Percentiles rank a stretch among this genome's conserved stretches.
Evolutionary conservation across 257 asterid genomes (phyloP).

Genomic region (Solanum peruvianum): DNA sequence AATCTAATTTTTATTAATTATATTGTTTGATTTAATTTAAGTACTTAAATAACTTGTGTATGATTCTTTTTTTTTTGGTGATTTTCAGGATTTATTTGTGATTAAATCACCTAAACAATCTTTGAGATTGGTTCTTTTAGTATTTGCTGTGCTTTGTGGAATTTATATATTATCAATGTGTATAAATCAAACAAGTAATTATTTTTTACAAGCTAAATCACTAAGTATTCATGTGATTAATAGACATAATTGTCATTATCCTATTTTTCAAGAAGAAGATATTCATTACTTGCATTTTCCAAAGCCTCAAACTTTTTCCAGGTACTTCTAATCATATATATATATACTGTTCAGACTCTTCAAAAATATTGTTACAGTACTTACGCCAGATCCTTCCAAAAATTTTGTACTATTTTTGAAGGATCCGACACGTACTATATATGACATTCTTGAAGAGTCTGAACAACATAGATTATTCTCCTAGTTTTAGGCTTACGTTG

Average conservation of each 20-base stretch:
- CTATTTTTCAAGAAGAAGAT: conserved; percentile 16
- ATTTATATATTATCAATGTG: conserved; percentile 38
- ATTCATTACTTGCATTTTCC: conserved; percentile 53
- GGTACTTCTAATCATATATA: conserved; percentile 16
- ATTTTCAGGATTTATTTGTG: conserved; percentile 32
- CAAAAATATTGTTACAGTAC: background rate
- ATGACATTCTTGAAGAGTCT: background rate
- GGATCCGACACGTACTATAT: accelerated
- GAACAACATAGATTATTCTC: background rate
- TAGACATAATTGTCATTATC: conserved; percentile 19
- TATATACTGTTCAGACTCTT: background rate
- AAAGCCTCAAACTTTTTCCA: conserved; percentile 44
- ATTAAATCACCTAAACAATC: conserved; percentile 37
- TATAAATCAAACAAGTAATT: conserved; percentile 22
- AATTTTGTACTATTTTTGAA: background rate
- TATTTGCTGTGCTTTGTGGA: conserved; percentile 41
- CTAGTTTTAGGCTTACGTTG: background rate
- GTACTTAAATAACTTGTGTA: background rate
- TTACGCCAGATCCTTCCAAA: background rate
- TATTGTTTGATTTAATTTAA: background rate
- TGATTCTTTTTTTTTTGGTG: background rate
- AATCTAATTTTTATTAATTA: background rate
- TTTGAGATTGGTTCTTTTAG: conserved; percentile 30
- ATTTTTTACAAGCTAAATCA: conserved; percentile 15
- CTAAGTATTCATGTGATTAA: conserved; percentile 16